phyloP scores from a whole-genome alignment of 2,329 filamentous ascomycete genomes.

The Diaporthe eres region DNA sequence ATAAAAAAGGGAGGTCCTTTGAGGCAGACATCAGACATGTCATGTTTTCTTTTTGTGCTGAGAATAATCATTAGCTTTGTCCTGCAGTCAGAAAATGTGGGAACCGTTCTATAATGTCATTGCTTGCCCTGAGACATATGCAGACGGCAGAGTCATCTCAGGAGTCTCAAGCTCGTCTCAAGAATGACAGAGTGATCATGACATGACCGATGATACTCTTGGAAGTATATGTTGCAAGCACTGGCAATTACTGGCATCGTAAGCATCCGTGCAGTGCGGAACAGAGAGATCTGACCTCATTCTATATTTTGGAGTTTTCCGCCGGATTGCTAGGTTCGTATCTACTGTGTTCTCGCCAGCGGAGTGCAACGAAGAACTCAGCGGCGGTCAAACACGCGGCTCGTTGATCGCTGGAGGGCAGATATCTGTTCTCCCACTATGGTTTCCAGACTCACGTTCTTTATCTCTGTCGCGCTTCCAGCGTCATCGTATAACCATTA shows the following conservation, averaged over 20 bases:
- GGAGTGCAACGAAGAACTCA: not conserved
- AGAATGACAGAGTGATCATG: not conserved
- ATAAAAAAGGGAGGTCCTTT: not conserved
- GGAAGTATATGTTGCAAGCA: not conserved
- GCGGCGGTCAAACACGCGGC: not conserved
- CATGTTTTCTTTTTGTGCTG: not conserved
- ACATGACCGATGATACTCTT: not conserved
- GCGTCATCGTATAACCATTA: not conserved
- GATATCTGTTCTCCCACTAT: not conserved
- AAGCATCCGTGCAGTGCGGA: not conserved
- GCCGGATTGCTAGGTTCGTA: not conserved
- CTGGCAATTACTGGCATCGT: not conserved
- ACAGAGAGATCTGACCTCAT: not conserved
- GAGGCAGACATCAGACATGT: not conserved
- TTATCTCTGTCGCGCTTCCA: not conserved
- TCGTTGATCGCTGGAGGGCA: not conserved
- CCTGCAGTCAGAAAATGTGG: no score
- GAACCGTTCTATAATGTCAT: no score
- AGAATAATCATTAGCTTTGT: not conserved
- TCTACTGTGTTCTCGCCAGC: not conserved
- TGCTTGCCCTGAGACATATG: not conserved
- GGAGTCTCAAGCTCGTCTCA: not conserved
- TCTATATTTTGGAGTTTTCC: not conserved
- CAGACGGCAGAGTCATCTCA: not conserved
- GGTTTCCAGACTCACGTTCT: not conserved